Evolutionary conservation across 1,284 basidiomycete species (phyloP).

Genomic region (Rhodofomes roseus): DNA sequence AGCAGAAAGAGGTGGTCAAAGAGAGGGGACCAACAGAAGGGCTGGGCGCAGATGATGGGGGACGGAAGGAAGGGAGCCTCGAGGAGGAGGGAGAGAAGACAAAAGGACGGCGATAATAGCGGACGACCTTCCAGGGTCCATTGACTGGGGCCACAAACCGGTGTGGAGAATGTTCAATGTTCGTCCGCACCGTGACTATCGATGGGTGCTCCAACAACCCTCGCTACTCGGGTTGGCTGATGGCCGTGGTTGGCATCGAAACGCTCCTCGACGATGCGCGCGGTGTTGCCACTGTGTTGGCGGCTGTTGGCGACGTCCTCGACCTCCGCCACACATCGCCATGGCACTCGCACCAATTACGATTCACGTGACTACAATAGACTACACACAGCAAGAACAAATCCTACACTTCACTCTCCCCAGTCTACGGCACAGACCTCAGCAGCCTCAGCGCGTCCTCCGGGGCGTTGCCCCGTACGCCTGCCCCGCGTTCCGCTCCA

Average conservation of each 20-base stretch:
- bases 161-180: not conserved
- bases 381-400: constrained; percentile 10
- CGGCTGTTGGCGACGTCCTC: too few relatives aligned
- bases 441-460: constrained; percentile 12
- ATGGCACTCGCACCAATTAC: constrained; percentile 3
- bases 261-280: not conserved
- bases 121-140: constrained; percentile 8
- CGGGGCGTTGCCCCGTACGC: constrained; percentile 37
- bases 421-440: not conserved
- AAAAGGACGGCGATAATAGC: constrained; percentile 14
- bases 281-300: not conserved
- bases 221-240: too few relatives aligned
- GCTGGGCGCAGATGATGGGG: constrained; percentile 1
- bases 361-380: constrained; percentile 8
- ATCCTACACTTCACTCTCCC: not conserved
- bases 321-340: not conserved
- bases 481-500: constrained; percentile 76
- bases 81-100: constrained; percentile 15
- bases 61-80: constrained; percentile 2
- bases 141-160: constrained; percentile 4
- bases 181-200: not conserved
- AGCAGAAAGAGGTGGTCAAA: not conserved
- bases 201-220: too few relatives aligned
- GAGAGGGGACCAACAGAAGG: constrained; percentile 3
- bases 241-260: constrained; percentile 10